Conservation (phyloP, 176 grass and related monocot genomes). For the Coix lacrymajobi region DNA sequence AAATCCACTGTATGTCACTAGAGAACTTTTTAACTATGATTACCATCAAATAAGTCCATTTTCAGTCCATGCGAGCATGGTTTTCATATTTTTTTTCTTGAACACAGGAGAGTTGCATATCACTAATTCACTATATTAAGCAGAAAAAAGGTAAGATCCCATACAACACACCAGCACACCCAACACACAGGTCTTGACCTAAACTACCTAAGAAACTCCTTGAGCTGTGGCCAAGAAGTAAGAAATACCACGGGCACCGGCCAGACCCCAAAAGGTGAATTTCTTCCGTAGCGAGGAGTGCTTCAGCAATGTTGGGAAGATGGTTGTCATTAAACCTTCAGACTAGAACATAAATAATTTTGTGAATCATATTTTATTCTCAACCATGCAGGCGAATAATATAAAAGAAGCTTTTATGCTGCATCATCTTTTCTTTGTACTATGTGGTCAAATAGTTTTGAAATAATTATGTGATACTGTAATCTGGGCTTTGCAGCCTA, state of each 20-base stretch:
- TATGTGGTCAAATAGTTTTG: not conserved
- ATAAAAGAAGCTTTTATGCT: not conserved
- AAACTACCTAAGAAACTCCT: not conserved
- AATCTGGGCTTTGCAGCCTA: slow-evolving; percentile 48
- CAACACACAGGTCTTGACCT: not conserved
- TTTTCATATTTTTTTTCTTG: not conserved
- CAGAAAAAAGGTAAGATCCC: not conserved
- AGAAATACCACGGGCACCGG: not conserved
- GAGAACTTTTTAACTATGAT: not conserved
- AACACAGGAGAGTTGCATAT: not conserved
- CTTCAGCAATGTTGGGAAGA: not conserved
- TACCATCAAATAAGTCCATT: not conserved
- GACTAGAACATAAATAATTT: not conserved
- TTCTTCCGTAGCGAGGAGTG: not conserved
- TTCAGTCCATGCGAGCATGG: not conserved
- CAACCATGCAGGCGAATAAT: not conserved
- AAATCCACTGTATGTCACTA: not conserved
- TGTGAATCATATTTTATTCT: not conserved
- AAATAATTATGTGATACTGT: slow-evolving; percentile 2
- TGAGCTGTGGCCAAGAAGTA: not conserved
- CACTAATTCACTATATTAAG: not conserved
- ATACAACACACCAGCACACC: not conserved
- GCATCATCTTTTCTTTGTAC: not conserved
- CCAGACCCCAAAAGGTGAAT: not conserved
- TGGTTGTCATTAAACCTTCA: slow-evolving; percentile 3